phyloP scores from a whole-genome alignment of 306 rosid species.

The Acacia crassicarpa region DNA sequence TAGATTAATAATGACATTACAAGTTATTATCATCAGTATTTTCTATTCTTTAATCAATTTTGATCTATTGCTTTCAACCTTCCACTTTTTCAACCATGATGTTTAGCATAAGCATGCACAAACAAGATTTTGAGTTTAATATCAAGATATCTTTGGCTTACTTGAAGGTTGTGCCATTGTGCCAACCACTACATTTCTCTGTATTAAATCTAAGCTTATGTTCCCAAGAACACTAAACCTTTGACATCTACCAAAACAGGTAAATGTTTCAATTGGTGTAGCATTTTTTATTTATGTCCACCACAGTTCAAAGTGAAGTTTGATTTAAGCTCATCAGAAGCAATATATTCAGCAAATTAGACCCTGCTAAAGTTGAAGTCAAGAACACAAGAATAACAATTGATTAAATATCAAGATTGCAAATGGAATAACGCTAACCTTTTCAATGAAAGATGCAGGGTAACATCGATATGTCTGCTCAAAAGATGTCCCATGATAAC shows the following conservation, averaged over 20 bases:
- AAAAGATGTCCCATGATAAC: constrained; percentile 93
- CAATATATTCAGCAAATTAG: constrained; percentile 5
- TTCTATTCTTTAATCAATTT: constrained; percentile 1
- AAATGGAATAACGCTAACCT: constrained; percentile 52
- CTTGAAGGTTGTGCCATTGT: constrained; percentile 19
- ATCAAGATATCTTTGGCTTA: not conserved
- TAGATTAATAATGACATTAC: constrained; percentile 14
- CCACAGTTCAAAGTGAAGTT: not conserved
- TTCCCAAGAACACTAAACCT: not conserved
- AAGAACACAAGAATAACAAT: not conserved
- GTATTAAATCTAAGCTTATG: not conserved
- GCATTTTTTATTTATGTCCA: not conserved
- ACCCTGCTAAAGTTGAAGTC: not conserved
- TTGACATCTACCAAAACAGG: not conserved
- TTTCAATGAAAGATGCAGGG: constrained; percentile 96
- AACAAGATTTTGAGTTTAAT: not conserved
- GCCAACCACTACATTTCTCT: not conserved
- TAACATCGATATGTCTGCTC: constrained; percentile 97
- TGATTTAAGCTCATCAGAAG: constrained; percentile 21
- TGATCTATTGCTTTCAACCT: constrained; percentile 21
- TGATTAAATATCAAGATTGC: not conserved
- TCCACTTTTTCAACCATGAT: not conserved
- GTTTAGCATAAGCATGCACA: not conserved
- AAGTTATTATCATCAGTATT: constrained; percentile 5
- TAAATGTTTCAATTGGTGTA: not conserved